phyloP scores from a whole-genome alignment of 352 stramenopile species.

The Phytophthora cryptogea region DNA sequence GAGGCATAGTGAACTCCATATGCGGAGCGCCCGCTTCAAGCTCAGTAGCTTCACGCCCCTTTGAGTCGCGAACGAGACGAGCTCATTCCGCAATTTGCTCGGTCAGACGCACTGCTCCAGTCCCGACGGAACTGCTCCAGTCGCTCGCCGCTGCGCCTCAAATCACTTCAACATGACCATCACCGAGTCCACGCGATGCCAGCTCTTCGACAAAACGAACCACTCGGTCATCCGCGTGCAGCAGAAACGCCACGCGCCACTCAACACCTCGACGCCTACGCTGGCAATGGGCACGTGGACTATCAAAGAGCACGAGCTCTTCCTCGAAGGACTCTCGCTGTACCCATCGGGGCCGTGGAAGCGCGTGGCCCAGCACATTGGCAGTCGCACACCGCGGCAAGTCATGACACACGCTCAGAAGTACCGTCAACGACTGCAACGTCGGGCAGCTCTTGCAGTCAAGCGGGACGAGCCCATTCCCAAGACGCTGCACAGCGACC shows the following conservation, averaged over 20 bases:
- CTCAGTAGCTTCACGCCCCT: constrained; percentile 16
- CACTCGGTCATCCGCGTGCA: constrained; percentile 27
- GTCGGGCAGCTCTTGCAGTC: neutral
- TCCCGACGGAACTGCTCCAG: constrained; percentile 5
- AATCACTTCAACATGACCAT: constrained; percentile 22
- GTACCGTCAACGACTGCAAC: constrained; percentile 34
- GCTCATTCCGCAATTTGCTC: constrained; percentile 34
- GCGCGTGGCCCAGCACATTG: constrained; percentile 37
- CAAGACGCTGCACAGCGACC: constrained; percentile 8
- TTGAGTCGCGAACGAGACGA: constrained; percentile 10
- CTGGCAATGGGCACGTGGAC: constrained; percentile 29
- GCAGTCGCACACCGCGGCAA: constrained; percentile 39
- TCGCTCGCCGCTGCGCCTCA: neutral
- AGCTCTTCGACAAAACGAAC: constrained; percentile 26
- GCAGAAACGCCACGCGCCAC: constrained; percentile 25
- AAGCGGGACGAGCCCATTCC: neutral
- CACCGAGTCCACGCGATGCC: constrained; percentile 22
- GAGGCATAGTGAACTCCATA: constrained; percentile 16
- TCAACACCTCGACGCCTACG: neutral
- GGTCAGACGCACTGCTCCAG: constrained; percentile 25
- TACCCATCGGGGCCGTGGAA: constrained; percentile 60
- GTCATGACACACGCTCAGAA: constrained; percentile 46
- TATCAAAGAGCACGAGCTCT: constrained; percentile 27
- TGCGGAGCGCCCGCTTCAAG: constrained; percentile 17
- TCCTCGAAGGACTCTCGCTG: constrained; percentile 34